These are phyloP conservation scores for Malassezia nana DNA, from an alignment of 1,284 basidiomycete species.

Conservation along the genomic window DNA sequence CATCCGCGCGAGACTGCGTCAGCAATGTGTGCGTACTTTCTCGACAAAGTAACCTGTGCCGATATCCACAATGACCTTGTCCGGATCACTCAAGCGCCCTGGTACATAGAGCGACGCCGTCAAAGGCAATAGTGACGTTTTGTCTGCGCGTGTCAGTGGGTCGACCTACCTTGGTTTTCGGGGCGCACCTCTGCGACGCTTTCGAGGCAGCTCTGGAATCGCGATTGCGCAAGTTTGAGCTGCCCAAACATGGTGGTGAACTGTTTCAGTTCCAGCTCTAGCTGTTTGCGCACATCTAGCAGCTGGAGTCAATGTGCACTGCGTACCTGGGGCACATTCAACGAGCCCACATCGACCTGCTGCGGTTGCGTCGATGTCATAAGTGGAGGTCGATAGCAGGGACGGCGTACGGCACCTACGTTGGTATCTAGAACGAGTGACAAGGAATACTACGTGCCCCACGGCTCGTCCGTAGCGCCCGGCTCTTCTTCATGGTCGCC, in stretches of 20 bases:
- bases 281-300: constrained; percentile 40
- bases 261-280: constrained; percentile 73
- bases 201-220: constrained; percentile 78
- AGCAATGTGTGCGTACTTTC: constrained; percentile 58
- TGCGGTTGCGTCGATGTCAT: constrained; percentile 27
- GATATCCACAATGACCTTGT: constrained; percentile 84
- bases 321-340: constrained; percentile 31
- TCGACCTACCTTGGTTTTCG: constrained; percentile 56
- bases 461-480: neutral
- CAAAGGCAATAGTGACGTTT: constrained; percentile 77
- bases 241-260: constrained; percentile 84
- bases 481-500: neutral
- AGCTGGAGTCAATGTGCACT: constrained; percentile 19
- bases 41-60: constrained; percentile 94
- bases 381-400: neutral
- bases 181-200: constrained; percentile 69
- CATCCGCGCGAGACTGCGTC: constrained; percentile 29
- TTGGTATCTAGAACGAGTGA: neutral
- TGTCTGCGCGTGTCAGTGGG: constrained; percentile 54
- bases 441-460: neutral
- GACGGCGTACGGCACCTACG: neutral
- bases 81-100: constrained; percentile 70
- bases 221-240: constrained; percentile 80
- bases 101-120: constrained; percentile 92
- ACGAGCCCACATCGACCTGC: constrained; percentile 31